phyloP scores from a whole-genome alignment of 768 basidiomycete genomes.

The Leccinum subgranulosum region DNA sequence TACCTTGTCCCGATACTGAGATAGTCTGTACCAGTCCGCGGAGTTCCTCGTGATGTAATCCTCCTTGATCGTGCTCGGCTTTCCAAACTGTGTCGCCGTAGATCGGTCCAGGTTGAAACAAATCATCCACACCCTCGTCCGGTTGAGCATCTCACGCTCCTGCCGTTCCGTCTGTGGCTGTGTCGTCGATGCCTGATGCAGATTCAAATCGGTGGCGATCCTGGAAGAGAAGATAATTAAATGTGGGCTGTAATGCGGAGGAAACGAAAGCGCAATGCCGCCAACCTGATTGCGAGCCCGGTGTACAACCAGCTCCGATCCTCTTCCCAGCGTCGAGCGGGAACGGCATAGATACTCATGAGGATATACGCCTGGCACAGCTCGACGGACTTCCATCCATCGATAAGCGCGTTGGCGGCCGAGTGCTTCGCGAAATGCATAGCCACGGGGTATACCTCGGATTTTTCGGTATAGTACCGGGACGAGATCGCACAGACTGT shows the following conservation, averaged over 20 bases:
- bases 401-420: conserved; percentile 75
- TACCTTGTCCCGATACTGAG: conserved; percentile 57
- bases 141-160: conserved; percentile 81
- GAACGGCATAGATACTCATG: conserved; percentile 78
- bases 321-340: conserved; percentile 83
- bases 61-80: conserved; percentile 85
- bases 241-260: not conserved
- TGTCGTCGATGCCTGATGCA: conserved; percentile 62
- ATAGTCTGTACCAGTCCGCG: conserved; percentile 72
- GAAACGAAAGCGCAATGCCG: not conserved
- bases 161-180: conserved; percentile 71
- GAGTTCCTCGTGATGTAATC: conserved; percentile 74
- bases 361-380: conserved; percentile 89
- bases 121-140: conserved; percentile 85
- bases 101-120: conserved; percentile 89
- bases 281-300: conserved; percentile 76
- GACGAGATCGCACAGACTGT: conserved; percentile 85
- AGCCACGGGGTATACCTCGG: conserved; percentile 81
- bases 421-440: conserved; percentile 88
- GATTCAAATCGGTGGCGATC: conserved; percentile 86
- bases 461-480: conserved; percentile 73
- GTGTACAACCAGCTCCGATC: conserved; percentile 89
- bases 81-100: conserved; percentile 85
- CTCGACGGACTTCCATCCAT: conserved; percentile 84
- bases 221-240: conserved; percentile 30